Evolutionary conservation across 2,329 filamentous ascomycete species (phyloP).

Genomic region (Diaporthe citriasiana): DNA sequence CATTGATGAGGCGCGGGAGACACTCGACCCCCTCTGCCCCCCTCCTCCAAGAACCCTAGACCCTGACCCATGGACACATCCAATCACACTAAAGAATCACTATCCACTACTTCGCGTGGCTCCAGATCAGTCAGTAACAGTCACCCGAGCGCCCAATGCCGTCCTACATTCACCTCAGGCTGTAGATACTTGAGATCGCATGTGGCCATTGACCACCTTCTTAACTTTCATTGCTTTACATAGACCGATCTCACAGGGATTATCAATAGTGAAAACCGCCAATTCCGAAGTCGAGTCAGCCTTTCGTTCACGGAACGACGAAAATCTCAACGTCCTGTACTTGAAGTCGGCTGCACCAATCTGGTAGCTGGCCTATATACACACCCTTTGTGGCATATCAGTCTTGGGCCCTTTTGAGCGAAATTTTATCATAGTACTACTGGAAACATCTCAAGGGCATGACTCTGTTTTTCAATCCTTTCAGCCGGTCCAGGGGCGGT

Average conservation of each 20-base stretch:
- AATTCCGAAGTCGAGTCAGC: background rate
- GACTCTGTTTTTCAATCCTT: slow-evolving; percentile 38
- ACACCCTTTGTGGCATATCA: background rate
- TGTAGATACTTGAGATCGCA: background rate
- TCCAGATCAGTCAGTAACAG: no score
- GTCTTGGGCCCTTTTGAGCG: background rate
- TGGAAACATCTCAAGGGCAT: background rate
- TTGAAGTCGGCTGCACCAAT: background rate
- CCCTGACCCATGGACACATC: slow-evolving; percentile 3
- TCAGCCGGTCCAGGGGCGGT: slow-evolving; percentile 34
- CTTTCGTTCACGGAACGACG: background rate
- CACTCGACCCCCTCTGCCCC: background rate
- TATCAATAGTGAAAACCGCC: background rate
- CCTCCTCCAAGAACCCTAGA: background rate
- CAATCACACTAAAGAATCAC: background rate
- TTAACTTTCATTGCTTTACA: no score
- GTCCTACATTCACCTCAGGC: background rate
- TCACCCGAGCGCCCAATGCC: background rate
- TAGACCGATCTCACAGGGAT: background rate
- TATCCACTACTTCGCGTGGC: background rate
- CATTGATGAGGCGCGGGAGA: background rate
- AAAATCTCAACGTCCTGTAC: slow-evolving; percentile 14
- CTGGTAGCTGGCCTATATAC: background rate
- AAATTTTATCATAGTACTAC: fast-evolving
- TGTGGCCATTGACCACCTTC: background rate